phyloP scores from a whole-genome alignment of 495 filamentous ascomycete species.

The Bacidia rubella region DNA sequence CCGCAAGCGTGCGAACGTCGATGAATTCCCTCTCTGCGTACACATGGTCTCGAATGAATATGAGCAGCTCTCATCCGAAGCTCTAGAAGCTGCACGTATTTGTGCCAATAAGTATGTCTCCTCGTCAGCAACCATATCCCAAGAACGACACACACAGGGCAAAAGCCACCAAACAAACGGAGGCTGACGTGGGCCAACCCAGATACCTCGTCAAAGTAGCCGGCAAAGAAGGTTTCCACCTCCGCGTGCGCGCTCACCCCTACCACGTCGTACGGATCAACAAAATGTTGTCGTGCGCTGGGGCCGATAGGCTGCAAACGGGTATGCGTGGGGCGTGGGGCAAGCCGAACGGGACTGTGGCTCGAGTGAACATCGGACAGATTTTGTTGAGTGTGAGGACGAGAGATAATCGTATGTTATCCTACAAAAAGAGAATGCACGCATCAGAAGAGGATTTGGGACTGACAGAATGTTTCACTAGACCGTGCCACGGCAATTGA shows the following conservation, averaged over 20 bases:
- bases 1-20: slow-evolving; percentile 94
- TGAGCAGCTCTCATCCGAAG: slow-evolving; percentile 96
- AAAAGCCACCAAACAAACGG: background rate
- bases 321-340: slow-evolving; percentile 99
- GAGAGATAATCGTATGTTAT: slow-evolving; percentile 62
- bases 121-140: background rate
- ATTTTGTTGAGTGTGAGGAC: slow-evolving; percentile 93
- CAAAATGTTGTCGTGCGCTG: slow-evolving; percentile 99
- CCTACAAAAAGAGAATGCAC: too few species aligned
- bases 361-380: slow-evolving; percentile 99
- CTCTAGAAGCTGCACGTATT: slow-evolving; percentile 97
- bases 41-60: slow-evolving; percentile 99
- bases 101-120: slow-evolving; percentile 88
- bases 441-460: too few species aligned
- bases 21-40: slow-evolving; percentile 96
- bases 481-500: slow-evolving; percentile 88
- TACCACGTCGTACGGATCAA: slow-evolving; percentile 99
- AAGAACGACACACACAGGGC: background rate
- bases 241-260: slow-evolving; percentile 94
- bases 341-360: slow-evolving; percentile 95
- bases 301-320: slow-evolving; percentile 98
- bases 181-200: slow-evolving; percentile 10
- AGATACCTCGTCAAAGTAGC: slow-evolving; percentile 90
- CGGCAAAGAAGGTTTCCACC: slow-evolving; percentile 99
- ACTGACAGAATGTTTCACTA: too few species aligned